A percentile compares a stretch with the other conserved stretches of the same genome.
These are phyloP conservation scores for Exsudoporus frostii DNA, from an alignment of 768 basidiomycete species.

Conservation along the genomic window DNA sequence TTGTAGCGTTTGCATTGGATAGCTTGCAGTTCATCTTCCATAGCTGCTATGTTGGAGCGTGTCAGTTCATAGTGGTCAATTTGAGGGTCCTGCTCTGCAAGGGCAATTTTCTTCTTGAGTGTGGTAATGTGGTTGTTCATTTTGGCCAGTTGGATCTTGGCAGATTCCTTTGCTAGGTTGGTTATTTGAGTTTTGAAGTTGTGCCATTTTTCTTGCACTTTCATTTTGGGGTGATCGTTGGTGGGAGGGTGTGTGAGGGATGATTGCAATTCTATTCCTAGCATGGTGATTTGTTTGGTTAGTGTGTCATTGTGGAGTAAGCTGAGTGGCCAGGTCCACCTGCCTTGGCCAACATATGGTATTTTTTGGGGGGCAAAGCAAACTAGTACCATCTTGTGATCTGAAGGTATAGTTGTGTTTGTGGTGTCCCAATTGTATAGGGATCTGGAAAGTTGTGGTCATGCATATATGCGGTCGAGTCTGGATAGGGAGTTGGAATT, in stretches of 20 bases:
- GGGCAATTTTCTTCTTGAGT: neutral
- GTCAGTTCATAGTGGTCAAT: no score
- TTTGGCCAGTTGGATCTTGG: neutral
- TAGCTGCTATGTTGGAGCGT: no score
- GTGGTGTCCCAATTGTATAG: no score
- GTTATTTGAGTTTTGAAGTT: neutral
- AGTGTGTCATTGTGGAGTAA: neutral
- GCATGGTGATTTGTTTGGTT: fast-evolving
- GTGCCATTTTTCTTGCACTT: neutral
- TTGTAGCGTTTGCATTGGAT: neutral
- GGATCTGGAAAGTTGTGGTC: no score
- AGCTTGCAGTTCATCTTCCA: no score
- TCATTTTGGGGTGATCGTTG: no score
- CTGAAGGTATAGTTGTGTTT: no score
- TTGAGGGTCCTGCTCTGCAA: no score
- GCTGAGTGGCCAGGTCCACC: neutral
- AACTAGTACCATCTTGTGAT: no score
- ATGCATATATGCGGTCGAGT: no score
- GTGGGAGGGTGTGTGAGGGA: neutral
- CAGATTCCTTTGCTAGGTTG: neutral
- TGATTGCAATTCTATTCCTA: neutral
- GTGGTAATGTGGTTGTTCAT: neutral
- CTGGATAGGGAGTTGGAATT: no score
- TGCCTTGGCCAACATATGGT: neutral
- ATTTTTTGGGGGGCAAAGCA: neutral